Evolutionary conservation across 2,329 filamentous ascomycete species (phyloP).

Genomic region (Cercospora beticola): DNA sequence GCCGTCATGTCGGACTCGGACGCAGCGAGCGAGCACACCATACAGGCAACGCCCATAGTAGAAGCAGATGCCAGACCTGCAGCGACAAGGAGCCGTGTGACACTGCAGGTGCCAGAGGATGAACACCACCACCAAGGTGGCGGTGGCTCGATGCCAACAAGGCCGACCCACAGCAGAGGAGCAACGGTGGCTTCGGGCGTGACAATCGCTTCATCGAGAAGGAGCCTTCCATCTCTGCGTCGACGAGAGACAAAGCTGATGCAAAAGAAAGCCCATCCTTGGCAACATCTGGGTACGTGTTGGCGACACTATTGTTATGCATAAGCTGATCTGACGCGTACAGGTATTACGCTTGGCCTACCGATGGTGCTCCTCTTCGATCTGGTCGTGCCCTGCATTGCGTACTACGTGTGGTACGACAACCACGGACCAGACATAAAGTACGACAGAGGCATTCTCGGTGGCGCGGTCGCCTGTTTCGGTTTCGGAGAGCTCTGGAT

Average conservation of each 20-base stretch:
- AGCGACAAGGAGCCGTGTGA: constrained; percentile 15
- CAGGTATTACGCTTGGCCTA: constrained; percentile 34
- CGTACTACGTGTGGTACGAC: constrained; percentile 37
- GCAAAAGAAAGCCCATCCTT: constrained; percentile 32
- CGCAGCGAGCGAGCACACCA: constrained; percentile 18
- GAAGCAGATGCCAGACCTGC: constrained; percentile 10
- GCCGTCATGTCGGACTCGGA: constrained; percentile 22
- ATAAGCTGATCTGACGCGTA: constrained; percentile 9
- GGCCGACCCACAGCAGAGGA: constrained; percentile 22
- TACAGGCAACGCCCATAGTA: constrained; percentile 4
- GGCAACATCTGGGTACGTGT: constrained; percentile 28
- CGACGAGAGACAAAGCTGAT: constrained; percentile 31
- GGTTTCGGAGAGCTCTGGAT: constrained; percentile 38
- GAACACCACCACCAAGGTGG: constrained; percentile 13
- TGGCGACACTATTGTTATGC: background rate
- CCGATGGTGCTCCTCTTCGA: constrained; percentile 37
- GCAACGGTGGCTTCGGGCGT: constrained; percentile 19
- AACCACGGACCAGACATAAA: constrained; percentile 26
- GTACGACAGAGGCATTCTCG: constrained; percentile 34
- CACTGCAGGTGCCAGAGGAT: constrained; percentile 17
- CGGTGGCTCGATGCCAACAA: background rate
- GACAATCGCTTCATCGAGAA: constrained; percentile 18
- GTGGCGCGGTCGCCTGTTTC: constrained; percentile 34
- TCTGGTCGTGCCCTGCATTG: constrained; percentile 35
- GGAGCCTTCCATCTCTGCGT: constrained; percentile 28